These are phyloP conservation scores for Fusarium albidum DNA, from an alignment of 2,329 filamentous ascomycete species.

Conservation along the genomic window DNA sequence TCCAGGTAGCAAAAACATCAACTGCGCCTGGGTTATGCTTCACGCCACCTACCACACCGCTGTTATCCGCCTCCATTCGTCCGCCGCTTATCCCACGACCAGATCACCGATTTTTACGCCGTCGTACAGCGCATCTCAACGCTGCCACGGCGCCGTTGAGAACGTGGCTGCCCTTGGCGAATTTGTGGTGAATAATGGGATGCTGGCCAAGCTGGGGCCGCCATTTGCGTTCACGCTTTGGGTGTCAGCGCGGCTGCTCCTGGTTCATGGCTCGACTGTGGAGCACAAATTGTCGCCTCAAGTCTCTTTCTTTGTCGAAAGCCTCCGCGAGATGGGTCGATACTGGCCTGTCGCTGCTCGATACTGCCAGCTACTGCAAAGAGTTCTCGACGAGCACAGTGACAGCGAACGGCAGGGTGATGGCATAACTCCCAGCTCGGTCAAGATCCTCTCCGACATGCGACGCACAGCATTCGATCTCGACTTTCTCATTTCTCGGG, in stretches of 20 bases:
- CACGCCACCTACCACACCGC: slow-evolving; percentile 91
- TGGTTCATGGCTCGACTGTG: slow-evolving; percentile 91
- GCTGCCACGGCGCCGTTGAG: slow-evolving; percentile 84
- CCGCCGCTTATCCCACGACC: slow-evolving; percentile 90
- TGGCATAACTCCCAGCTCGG: slow-evolving; percentile 79
- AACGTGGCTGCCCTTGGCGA: slow-evolving; percentile 81
- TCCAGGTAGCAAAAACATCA: slow-evolving; percentile 72
- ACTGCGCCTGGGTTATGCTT: slow-evolving; percentile 89
- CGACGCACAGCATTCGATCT: slow-evolving; percentile 88
- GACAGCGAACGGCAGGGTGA: slow-evolving; percentile 80
- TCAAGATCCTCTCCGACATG: slow-evolving; percentile 92
- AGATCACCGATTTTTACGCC: slow-evolving; percentile 89
- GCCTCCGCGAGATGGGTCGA: slow-evolving; percentile 79
- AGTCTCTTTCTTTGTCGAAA: slow-evolving; percentile 83
- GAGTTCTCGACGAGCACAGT: slow-evolving; percentile 86
- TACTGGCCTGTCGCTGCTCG: slow-evolving; percentile 88
- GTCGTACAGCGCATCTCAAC: slow-evolving; percentile 83
- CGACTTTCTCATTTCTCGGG: slow-evolving; percentile 86
- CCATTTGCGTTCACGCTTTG: slow-evolving; percentile 93
- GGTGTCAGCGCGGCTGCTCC: slow-evolving; percentile 86
- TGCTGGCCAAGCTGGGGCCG: slow-evolving; percentile 83
- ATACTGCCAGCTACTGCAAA: slow-evolving; percentile 80
- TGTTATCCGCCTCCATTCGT: slow-evolving; percentile 89
- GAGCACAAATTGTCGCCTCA: slow-evolving; percentile 83
- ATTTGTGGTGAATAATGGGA: slow-evolving; percentile 77